Evolutionary conservation across 2,329 filamentous ascomycete species (phyloP).

Genomic region (Trichoderma polysporum): DNA sequence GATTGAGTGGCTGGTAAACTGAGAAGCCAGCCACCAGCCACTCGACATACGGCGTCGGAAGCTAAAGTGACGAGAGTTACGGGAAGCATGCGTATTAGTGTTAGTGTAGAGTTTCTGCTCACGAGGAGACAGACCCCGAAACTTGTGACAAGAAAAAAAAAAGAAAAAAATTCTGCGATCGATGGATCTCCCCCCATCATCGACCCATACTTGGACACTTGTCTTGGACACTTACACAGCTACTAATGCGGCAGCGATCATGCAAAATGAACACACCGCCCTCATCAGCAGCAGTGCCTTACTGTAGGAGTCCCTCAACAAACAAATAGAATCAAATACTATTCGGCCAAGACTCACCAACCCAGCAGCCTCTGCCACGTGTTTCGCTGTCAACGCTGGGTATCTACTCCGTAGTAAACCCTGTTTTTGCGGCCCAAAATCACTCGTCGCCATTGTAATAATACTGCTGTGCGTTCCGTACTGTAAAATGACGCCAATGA

Average conservation of each 20-base stretch:
- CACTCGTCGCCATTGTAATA: no score
- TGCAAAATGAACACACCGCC: not conserved
- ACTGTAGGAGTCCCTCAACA: no score
- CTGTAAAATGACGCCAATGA: no score
- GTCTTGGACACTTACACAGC: not conserved
- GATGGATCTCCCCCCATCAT: not conserved
- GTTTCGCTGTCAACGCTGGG: conserved; percentile 1
- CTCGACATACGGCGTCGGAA: not conserved
- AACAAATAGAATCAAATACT: not conserved
- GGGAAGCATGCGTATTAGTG: not conserved
- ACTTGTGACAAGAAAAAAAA: not conserved
- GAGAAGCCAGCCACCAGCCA: not conserved
- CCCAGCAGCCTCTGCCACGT: conserved; percentile 15
- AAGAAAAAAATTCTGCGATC: not conserved
- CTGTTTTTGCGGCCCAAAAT: no score
- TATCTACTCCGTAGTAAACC: no score
- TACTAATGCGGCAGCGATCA: not conserved
- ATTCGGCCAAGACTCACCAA: no score
- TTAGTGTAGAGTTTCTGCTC: not conserved
- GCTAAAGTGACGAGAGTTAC: not conserved
- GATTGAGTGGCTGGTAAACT: not conserved
- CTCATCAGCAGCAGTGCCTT: not conserved
- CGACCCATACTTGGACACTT: no score
- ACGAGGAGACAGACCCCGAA: not conserved
- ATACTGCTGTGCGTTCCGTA: no score